Evolutionary conservation across 2,329 filamentous ascomycete genomes (phyloP), one percentile per base, ranked within the genome.

Genomic region (Aspergillus terreus): DNA sequence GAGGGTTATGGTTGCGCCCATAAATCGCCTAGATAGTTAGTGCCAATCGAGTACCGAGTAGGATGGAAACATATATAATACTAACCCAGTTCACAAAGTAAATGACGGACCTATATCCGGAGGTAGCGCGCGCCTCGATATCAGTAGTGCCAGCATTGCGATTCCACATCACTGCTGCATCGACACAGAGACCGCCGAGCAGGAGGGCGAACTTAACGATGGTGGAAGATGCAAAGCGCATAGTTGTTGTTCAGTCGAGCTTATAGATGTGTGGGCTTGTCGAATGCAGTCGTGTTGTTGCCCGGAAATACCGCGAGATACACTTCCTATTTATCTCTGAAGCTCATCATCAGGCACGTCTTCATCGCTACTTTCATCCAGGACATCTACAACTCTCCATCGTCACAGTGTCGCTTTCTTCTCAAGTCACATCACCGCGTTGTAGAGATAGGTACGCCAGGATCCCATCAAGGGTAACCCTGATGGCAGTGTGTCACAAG

Each of bases 1-100:
- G 87, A 0, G 92, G 91, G n/a, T 85, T 81, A 68, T 92, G 87
- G 62, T 92, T 87, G 50, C 92, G 84, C 38, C 78, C 90, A 70
- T 96, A 96, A 61, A 95, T 92, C 56, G 88, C 89, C 90, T 78
- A 43, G 14, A 41, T 48, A 17, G 44, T 35, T 32, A 23, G 6
- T 38, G 6, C 7, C 35, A 38, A 38, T 38, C 2, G 12, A 38
- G 35, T 38, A 7, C 35, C 7, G 7, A n/a, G 14, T 15, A 15
- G n/a, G 12, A 38, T 38, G 12, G 4, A 15, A 6, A 38, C 1
- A n/a, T 38, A 3, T 4, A n/a, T 38, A 3, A n/a, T 38, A 38
- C 64, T 47, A 40, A 74, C 74, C 75, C 73, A 77, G 56, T 77
- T 75, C 30, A 75, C 73, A 58, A 71, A 77, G 59, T 77, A 77